Conservation (phyloP, 306 rosid species). For the Ceratonia siliqua region DNA sequence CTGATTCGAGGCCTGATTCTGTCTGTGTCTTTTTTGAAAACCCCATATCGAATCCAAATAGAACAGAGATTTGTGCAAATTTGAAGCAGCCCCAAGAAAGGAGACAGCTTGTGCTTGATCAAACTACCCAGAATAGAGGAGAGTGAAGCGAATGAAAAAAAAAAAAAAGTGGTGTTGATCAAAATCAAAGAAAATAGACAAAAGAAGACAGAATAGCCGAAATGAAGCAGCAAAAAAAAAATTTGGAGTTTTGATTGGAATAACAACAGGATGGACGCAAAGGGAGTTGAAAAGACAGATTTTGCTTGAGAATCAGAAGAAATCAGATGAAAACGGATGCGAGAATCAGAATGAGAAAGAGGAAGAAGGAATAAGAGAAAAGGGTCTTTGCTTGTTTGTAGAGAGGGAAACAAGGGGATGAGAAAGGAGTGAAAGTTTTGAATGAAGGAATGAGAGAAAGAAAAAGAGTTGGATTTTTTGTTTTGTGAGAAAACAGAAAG, state of each 20-base stretch:
- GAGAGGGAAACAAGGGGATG: conserved; percentile 40
- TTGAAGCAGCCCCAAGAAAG: not conserved
- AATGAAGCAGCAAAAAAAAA: conserved; percentile 1
- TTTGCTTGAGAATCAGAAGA: conserved; percentile 43
- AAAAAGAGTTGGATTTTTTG: conserved; percentile 10
- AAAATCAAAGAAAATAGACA: conserved; percentile 28
- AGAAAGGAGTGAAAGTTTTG: conserved; percentile 32
- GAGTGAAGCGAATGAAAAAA: conserved; percentile 15
- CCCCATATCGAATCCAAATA: conserved; percentile 56
- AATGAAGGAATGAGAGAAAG: conserved; percentile 24
- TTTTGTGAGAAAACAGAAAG: conserved; percentile 40
- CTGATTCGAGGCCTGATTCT: conserved; percentile 65
- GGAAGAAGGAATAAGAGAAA: conserved; percentile 60
- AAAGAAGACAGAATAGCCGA: not conserved
- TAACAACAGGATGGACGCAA: conserved; percentile 13
- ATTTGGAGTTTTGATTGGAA: conserved; percentile 20
- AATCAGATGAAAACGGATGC: not conserved
- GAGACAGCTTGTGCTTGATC: not conserved
- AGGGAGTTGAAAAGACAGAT: conserved; percentile 35
- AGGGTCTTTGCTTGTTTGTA: conserved; percentile 50
- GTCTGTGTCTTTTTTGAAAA: conserved; percentile 73
- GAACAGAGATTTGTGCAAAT: too few species aligned
- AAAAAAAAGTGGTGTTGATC: conserved; percentile 30
- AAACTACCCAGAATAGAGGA: not conserved
- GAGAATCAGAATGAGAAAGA: conserved; percentile 34